Evolutionary conservation across 805 yeast species (phyloP).

Genomic region (Candida nemodendra): DNA sequence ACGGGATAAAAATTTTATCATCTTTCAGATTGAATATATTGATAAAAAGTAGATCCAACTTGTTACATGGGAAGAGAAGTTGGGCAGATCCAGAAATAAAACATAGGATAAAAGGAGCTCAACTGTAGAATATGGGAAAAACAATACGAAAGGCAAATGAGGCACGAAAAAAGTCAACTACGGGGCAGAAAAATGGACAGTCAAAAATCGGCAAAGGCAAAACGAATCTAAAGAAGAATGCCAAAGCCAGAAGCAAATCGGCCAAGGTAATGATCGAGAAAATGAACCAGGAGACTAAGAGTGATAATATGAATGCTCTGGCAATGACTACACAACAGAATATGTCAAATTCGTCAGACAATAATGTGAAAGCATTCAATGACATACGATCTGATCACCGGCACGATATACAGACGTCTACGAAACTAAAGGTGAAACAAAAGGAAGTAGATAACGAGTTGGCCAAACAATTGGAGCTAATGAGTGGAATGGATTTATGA

Average conservation of each 20-base stretch:
- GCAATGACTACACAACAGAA: slow-evolving; percentile 12
- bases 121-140: slow-evolving; percentile 4
- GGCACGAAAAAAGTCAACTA: too few relatives aligned
- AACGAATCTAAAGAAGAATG: slow-evolving; percentile 16
- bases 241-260: slow-evolving; percentile 22
- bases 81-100: too few relatives aligned
- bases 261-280: slow-evolving; percentile 27
- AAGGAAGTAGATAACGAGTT: slow-evolving; percentile 42
- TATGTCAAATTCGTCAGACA: background rate
- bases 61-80: too few relatives aligned
- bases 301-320: slow-evolving; percentile 22
- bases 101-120: too few relatives aligned
- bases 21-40: background rate
- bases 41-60: too few relatives aligned
- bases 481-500: slow-evolving; percentile 41
- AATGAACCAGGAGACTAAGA: slow-evolving; percentile 24
- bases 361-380: slow-evolving; percentile 32
- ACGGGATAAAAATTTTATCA: background rate
- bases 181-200: slow-evolving; percentile 5
- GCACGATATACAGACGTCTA: slow-evolving; percentile 34
- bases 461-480: slow-evolving; percentile 45
- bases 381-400: slow-evolving; percentile 39
- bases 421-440: slow-evolving; percentile 22
- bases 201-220: slow-evolving; percentile 3
- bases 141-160: too few relatives aligned